Percentiles rank a stretch among this genome's conserved stretches.
Evolutionary conservation across 2,329 filamentous ascomycete genomes (phyloP).

Genomic region (Ophiostoma australiae): DNA sequence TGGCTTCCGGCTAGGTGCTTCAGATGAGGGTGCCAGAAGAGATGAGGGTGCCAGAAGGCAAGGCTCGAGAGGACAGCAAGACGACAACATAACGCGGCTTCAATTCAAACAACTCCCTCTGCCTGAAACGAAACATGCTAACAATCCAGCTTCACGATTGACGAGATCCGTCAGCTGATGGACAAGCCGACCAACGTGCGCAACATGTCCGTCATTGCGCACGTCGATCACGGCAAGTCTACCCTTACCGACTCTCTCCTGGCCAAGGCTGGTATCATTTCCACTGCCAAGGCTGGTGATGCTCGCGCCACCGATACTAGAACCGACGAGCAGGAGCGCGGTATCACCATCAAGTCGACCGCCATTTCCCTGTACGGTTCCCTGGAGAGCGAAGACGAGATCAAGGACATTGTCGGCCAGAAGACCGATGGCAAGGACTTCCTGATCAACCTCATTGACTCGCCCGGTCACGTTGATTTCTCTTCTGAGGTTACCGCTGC

Average conservation of each 20-base stretch:
- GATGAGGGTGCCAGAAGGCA: background rate
- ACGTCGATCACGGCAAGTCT: slow-evolving; percentile 99
- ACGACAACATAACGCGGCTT: background rate
- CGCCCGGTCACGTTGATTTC: slow-evolving; percentile 99
- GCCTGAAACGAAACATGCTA: background rate
- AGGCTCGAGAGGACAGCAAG: too few species aligned
- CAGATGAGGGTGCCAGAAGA: background rate
- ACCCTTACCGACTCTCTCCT: slow-evolving; percentile 99
- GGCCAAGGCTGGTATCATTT: slow-evolving; percentile 99
- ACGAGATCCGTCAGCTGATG: slow-evolving; percentile 77
- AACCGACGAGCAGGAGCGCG: slow-evolving; percentile 97
- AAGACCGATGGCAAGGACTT: slow-evolving; percentile 91
- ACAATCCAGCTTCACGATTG: slow-evolving; percentile 87
- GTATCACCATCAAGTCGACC: slow-evolving; percentile 99
- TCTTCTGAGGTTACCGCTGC: slow-evolving; percentile 98
- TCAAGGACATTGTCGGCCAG: slow-evolving; percentile 89
- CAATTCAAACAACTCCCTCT: background rate
- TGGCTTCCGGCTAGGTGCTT: background rate
- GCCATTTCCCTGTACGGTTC: slow-evolving; percentile 96
- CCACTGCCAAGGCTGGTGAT: slow-evolving; percentile 93
- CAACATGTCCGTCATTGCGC: slow-evolving; percentile 83
- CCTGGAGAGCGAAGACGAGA: slow-evolving; percentile 73
- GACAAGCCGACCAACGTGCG: slow-evolving; percentile 64
- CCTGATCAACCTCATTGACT: slow-evolving; percentile 99
- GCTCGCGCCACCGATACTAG: slow-evolving; percentile 95